These are phyloP conservation scores for Phytophthora boehmeriae DNA, from an alignment of 352 stramenopile genomes.

Conservation along the genomic window DNA sequence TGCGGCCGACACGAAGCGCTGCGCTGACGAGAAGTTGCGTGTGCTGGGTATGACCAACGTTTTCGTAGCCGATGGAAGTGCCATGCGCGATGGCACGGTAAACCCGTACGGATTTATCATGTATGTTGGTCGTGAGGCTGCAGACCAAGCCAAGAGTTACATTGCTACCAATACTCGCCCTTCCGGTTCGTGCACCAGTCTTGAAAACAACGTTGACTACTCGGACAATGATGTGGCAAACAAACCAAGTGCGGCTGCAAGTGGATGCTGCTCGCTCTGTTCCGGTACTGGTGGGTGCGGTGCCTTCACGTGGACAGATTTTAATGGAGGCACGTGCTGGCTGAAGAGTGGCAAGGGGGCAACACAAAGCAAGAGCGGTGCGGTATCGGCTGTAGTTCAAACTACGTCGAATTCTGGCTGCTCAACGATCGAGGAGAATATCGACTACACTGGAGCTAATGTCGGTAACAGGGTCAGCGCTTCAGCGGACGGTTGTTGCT, in stretches of 20 bases:
- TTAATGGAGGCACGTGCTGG: constrained; percentile 61
- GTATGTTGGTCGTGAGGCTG: constrained; percentile 64
- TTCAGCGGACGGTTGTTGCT: constrained; percentile 20
- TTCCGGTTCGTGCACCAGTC: constrained; percentile 22
- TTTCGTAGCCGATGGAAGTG: constrained; percentile 57
- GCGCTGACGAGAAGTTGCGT: constrained; percentile 57
- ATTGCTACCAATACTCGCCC: constrained; percentile 22
- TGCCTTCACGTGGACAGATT: constrained; percentile 56
- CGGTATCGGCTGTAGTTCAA: constrained; percentile 21
- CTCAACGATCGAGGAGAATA: constrained; percentile 2
- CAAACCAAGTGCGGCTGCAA: constrained; percentile 30
- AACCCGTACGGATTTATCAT: constrained; percentile 78
- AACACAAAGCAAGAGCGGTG: constrained; percentile 12
- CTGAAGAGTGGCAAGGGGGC: constrained; percentile 48
- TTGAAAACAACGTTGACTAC: constrained; percentile 51
- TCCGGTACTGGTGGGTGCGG: constrained; percentile 28
- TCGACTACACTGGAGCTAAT: constrained; percentile 38
- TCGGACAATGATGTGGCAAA: constrained; percentile 48
- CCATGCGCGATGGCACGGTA: constrained; percentile 61
- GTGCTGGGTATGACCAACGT: constrained; percentile 71
- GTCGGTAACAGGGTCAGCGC: constrained; percentile 20
- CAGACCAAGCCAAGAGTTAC: constrained; percentile 39
- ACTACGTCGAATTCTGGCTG: neutral
- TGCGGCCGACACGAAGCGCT: constrained; percentile 44
- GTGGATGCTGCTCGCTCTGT: constrained; percentile 46